These are phyloP conservation scores for Populus ilicifolia DNA, from an alignment of 345 rosid species.

Conservation along the genomic window DNA sequence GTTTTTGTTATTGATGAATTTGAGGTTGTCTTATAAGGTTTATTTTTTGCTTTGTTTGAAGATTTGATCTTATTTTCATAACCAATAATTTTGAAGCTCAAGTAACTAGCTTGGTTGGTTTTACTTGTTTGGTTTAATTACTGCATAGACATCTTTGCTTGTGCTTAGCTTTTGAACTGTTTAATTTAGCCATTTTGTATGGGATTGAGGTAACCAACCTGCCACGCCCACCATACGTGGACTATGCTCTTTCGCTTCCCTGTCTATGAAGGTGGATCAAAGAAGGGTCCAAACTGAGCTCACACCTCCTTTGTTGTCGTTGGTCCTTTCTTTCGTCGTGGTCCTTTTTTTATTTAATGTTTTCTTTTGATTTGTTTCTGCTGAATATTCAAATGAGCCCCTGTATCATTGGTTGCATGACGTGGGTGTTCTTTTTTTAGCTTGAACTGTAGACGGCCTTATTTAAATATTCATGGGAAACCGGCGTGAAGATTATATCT, in stretches of 20 bases:
- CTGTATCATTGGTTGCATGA: not conserved
- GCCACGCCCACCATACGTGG: too few relatives aligned
- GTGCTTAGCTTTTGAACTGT: not conserved
- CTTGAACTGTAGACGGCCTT: not conserved
- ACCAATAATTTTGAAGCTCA: not conserved
- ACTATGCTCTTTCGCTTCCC: too few relatives aligned
- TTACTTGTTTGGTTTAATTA: too few relatives aligned
- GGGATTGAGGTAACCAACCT: not conserved
- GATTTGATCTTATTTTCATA: too few relatives aligned
- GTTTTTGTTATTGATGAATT: not conserved
- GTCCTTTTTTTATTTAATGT: not conserved
- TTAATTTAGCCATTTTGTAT: not conserved
- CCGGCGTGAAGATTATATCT: not conserved
- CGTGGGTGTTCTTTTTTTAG: not conserved
- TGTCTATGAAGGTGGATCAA: too few relatives aligned
- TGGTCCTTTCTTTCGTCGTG: too few relatives aligned
- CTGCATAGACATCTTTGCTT: not conserved
- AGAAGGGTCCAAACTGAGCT: too few relatives aligned
- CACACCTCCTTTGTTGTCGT: too few relatives aligned
- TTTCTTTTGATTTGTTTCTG: not conserved
- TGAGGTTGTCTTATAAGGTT: not conserved
- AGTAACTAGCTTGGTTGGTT: not conserved
- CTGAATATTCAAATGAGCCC: too few relatives aligned
- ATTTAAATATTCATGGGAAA: not conserved
- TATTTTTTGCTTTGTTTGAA: too few relatives aligned